Base-by-base conservation (phyloP, 768 basidiomycete genomes). In the Neoboletus subvelutipes region DNA sequence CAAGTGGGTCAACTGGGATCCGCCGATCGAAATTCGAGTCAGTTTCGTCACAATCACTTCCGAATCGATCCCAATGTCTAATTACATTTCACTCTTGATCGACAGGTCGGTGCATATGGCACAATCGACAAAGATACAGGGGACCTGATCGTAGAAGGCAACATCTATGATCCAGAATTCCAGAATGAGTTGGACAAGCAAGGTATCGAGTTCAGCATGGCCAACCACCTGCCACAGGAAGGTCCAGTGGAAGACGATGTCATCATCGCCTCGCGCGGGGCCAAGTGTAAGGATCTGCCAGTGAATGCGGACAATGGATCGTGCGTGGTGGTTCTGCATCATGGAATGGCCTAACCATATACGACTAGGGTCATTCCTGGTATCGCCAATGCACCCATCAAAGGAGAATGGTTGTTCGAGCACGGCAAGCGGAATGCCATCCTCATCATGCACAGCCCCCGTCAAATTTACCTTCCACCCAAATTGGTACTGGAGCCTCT, bases 1-100 rank as follows among this genome's bases (percentile, higher is more conserved):
- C 22, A 75, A 75, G 57, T 75, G 69, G 71, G 71, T 72, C 26
- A 76, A 69, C 42, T 75, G 75, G 74, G 72, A 76, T 41, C 73
- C 74, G 0, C 67, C 66, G 10, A 60, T 60, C 36, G 52, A 52
- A 28, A 59, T 73, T 50, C 49, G 58, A 51, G 73, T 72, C 40
- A 28, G 67, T 60, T 20, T 52, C 45, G 15, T 40, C 34, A 0
- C n/a, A 3, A 4, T 39, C 3, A 36, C 47, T 6, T 24, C 20
- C n/a, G n/a, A n/a, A 5, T 34, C 20, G 29, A 45, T 37, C 5
- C 24, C 29, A 3, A 8, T 22, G 11, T 31, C 37, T 57, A 20
- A 64, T 31, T 43, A 4, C 2, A 7, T 15, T 18, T 9, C 22
- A 1, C 2, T 47, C 48, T 45, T 24, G 45, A 10, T 43, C 15